Evolutionary conservation across 345 rosid genomes (phyloP), one percentile per base, ranked within the genome.

Genomic region (Hibiscus mutabilis): DNA sequence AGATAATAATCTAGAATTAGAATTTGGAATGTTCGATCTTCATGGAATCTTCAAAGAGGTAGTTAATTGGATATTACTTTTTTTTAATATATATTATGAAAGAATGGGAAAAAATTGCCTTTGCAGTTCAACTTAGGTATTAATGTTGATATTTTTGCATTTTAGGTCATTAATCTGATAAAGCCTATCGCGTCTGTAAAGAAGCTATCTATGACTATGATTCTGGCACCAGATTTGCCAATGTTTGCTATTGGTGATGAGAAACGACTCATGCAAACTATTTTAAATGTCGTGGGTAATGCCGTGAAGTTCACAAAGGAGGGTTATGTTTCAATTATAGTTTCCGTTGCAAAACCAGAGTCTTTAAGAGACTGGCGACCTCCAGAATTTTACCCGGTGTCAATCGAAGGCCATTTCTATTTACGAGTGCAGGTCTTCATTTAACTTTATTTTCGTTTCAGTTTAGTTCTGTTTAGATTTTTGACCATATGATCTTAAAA

Each of bases 221-320:
- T 81, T 71, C 76, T 90, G 73, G 80, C 93, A 65, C 88, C 92
- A 6, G 98, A 94, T 79, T 79, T 94, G 73, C 99, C 97, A 42
- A 62, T 73, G n/a, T 81, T 72, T 76, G 96, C 89, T 16, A 57
- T 87, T 53, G 99, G 97, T 59, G 99, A 94, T 80, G 89, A 87
- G 83, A 90, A 91, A 80, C 92, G 99, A 68, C 83, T 94, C 11
- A 77, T 83, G 89, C 99, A 94, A 74, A 89, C 77, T 19, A 84
- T 94, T 75, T 79, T 94, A 59, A 91, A 94, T 81, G 79, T 94
- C 44, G 85, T 76, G 64, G 97, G 97, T 5, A 94, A 94, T 73
- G 97, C 97, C 27, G 96, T 91, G 77, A 94, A 94, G 87, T 94
- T 90, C 84, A 91, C 99, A 12, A 90, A 87, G 80, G 95, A 90